Conservation (phyloP, 202 grass and related monocot species). For the Setaria italica region DNA sequence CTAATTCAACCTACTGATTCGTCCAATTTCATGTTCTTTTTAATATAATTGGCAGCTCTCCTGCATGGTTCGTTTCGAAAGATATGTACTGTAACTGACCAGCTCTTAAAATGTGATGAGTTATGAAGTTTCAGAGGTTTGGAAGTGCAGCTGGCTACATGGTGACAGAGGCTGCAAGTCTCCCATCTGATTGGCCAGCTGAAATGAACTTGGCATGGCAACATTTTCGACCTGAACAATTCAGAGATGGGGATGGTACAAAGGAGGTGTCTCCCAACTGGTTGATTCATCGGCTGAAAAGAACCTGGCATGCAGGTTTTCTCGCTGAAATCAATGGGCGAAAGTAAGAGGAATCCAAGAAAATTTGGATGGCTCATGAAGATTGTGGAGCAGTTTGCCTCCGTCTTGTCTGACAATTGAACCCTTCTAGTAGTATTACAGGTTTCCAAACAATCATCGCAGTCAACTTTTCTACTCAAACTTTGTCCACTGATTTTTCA, state of each 20-base stretch:
- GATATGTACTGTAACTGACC: neutral
- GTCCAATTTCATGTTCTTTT: no score
- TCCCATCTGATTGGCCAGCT: neutral
- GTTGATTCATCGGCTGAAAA: neutral
- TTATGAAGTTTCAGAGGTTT: neutral
- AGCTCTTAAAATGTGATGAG: neutral
- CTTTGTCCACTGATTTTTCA: neutral
- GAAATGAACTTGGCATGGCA: neutral
- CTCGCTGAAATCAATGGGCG: neutral
- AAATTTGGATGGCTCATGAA: neutral
- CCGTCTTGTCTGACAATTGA: neutral
- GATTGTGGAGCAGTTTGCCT: neutral
- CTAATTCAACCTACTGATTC: no score
- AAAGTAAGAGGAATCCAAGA: neutral
- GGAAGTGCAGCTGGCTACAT: neutral
- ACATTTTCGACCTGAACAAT: constrained; percentile 8
- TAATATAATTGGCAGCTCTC: no score
- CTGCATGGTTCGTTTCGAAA: no score
- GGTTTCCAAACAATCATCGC: neutral
- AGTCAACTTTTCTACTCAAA: neutral
- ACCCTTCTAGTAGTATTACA: neutral
- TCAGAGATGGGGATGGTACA: neutral
- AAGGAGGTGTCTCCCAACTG: neutral
- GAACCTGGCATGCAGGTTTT: constrained; percentile 14
- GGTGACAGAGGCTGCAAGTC: neutral